Evolutionary conservation across 768 basidiomycete genomes (phyloP), one percentile per base, ranked within the genome.

Genomic region (Russula vinacea): DNA sequence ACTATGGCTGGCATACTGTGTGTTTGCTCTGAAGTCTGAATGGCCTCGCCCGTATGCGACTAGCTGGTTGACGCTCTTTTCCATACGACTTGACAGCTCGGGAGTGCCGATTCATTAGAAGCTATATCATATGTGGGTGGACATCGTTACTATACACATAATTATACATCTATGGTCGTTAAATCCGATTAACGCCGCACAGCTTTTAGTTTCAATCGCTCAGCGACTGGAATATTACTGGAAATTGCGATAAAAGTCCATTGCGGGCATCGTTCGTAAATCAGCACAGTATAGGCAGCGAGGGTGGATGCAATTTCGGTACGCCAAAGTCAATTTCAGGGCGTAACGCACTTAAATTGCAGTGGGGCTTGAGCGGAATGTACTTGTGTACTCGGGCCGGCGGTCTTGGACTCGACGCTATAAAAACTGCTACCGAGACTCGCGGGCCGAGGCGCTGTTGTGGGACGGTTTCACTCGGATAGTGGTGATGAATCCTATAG

Each of bases 391-490:
- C 19, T 29, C 59, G 19, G 47, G 33, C 44, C 58, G 26, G 26
- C 5, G 2, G 40, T 8, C 47, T 52, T 35, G 33, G 58, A 26
- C 29, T 65, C 58, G 37, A 56, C 40, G 47, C 57, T 59, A 11
- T 52, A 44, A 39, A 65, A n/a, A 40, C 62, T 59, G 22, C 42
- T 59, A 10, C 35, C 62, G 24, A 54, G 39, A 39, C 56, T 66
- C 45, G 40, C 29, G 2, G 73, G 69, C 40, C 72, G 69, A 13
- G 83, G 73, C 8, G 77, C 78, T 86, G 81, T 45, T 78, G 80
- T 2, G 86, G 79, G 29, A 84, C 78, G 6, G 83, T 78, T 72
- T 88, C 85, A 11, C 77, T 75, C 0, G 88, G 88, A 68, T 81
- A 53, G 82, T 79, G 67, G 88, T 77, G 40, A 84, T 61, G 73